Percentiles rank a stretch among this genome's conserved stretches.
These are phyloP conservation scores for Hypoxylon sp. DNA, from an alignment of 2,329 filamentous ascomycete genomes.

Conservation along the genomic window DNA sequence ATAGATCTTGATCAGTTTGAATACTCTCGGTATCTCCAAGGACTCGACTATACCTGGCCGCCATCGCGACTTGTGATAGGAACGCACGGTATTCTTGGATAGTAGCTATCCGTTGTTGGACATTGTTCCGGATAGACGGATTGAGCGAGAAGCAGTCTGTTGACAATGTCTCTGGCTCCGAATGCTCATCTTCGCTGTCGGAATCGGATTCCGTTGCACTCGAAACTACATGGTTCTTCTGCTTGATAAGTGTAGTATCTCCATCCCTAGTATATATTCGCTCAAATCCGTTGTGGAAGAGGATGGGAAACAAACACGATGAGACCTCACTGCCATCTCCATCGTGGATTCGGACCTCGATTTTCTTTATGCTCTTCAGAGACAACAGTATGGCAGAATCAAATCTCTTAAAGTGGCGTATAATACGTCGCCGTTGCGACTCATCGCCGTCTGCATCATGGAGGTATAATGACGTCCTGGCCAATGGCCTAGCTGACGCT, in stretches of 20 bases:
- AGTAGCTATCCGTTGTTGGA: neutral
- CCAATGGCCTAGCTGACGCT: conserved; percentile 41
- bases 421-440: conserved; percentile 49
- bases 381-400: conserved; percentile 61
- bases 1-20: neutral
- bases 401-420: conserved; percentile 57
- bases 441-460: conserved; percentile 46
- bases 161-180: neutral
- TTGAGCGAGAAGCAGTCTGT: neutral
- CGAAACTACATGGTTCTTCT: conserved; percentile 52
- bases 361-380: conserved; percentile 57
- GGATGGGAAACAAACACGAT: neutral
- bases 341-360: conserved; percentile 54
- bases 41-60: neutral
- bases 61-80: neutral
- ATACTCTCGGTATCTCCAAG: neutral
- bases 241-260: neutral
- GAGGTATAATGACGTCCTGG: conserved; percentile 58
- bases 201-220: neutral
- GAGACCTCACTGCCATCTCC: conserved; percentile 27
- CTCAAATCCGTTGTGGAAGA: no score
- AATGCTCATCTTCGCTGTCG: neutral
- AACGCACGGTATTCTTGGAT: neutral
- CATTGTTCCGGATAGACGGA: neutral
- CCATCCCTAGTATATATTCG: neutral